Percentiles rank a stretch among this genome's conserved stretches.
These are phyloP conservation scores for Boletus barrowsii DNA, from an alignment of 768 basidiomycete genomes.

Conservation along the genomic window DNA sequence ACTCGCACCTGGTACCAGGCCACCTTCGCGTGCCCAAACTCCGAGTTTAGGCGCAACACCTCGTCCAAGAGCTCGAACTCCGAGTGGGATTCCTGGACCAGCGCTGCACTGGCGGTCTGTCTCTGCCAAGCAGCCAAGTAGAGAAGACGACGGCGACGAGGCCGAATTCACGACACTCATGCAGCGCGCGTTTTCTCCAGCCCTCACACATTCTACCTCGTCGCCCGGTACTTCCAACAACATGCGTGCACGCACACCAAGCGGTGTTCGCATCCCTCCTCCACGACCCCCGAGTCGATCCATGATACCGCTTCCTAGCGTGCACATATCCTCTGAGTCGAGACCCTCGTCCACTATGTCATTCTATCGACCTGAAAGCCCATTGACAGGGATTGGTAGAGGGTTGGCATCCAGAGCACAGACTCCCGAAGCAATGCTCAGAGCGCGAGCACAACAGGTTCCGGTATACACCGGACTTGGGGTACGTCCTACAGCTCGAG, in stretches of 20 bases:
- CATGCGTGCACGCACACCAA: conserved; percentile 39
- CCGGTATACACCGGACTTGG: conserved; percentile 47
- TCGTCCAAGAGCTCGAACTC: conserved; percentile 73
- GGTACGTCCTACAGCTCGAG: conserved; percentile 38
- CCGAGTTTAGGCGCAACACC: conserved; percentile 48
- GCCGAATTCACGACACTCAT: conserved; percentile 41
- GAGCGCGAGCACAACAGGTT: conserved; percentile 58
- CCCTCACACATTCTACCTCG: conserved; percentile 48
- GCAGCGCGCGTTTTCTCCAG: conserved; percentile 62
- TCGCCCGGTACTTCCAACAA: conserved; percentile 32
- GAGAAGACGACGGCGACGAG: conserved; percentile 45
- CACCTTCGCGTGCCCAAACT: conserved; percentile 60
- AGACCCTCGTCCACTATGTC: conserved; percentile 74
- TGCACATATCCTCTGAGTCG: conserved; percentile 67
- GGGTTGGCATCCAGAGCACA: conserved; percentile 50
- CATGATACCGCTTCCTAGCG: conserved; percentile 75
- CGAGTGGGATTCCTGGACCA: conserved; percentile 74
- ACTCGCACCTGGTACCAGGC: conserved; percentile 29
- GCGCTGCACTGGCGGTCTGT: conserved; percentile 46
- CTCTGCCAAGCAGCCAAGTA: conserved; percentile 46
- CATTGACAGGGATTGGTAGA: conserved; percentile 35
- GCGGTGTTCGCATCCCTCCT: conserved; percentile 44
- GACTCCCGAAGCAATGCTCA: conserved; percentile 64
- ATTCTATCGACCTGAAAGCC: conserved; percentile 56
- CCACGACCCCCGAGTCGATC: conserved; percentile 79